Conservation (phyloP, 495 filamentous ascomycete species). For the Hyaloscypha finlandica region DNA sequence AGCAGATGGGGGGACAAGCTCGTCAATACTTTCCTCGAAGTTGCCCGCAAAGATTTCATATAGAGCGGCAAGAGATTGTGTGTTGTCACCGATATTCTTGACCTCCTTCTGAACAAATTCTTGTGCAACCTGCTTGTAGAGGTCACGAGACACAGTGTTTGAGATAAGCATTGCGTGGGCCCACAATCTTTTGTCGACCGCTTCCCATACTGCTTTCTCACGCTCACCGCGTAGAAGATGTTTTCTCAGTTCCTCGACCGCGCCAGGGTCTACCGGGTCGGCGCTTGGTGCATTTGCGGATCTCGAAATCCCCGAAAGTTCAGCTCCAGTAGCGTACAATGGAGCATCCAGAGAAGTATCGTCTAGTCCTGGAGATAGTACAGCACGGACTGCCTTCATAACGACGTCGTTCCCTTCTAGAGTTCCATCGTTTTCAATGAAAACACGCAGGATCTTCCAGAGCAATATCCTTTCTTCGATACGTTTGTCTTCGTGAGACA, state of each 20-base stretch:
- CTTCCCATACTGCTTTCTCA: slow-evolving; percentile 91
- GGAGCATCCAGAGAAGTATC: slow-evolving; percentile 33
- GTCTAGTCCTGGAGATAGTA: slow-evolving; percentile 68
- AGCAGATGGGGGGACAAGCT: slow-evolving; percentile 93
- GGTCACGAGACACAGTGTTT: slow-evolving; percentile 65
- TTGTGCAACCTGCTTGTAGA: slow-evolving; percentile 89
- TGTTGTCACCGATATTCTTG: slow-evolving; percentile 70
- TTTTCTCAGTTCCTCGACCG: slow-evolving; percentile 66
- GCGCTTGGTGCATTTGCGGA: slow-evolving; percentile 37
- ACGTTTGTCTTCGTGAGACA: slow-evolving; percentile 61
- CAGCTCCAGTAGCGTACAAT: slow-evolving; percentile 38
- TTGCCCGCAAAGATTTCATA: slow-evolving; percentile 95
- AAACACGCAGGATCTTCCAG: slow-evolving; percentile 80
- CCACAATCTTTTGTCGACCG: slow-evolving; percentile 93
- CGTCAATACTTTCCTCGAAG: slow-evolving; percentile 90
- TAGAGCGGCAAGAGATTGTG: slow-evolving; percentile 82
- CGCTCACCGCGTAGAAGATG: slow-evolving; percentile 77
- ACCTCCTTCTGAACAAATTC: slow-evolving; percentile 95
- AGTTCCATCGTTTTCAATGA: slow-evolving; percentile 84
- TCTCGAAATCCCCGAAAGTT: slow-evolving; percentile 30
- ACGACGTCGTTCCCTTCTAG: slow-evolving; percentile 73
- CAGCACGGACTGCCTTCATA: slow-evolving; percentile 69
- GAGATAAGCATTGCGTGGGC: slow-evolving; percentile 93
- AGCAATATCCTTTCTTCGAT: slow-evolving; percentile 81
- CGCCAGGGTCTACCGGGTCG: slow-evolving; percentile 66